Conservation (phyloP, 345 rosid genomes). For the Kernera saxatilis region DNA sequence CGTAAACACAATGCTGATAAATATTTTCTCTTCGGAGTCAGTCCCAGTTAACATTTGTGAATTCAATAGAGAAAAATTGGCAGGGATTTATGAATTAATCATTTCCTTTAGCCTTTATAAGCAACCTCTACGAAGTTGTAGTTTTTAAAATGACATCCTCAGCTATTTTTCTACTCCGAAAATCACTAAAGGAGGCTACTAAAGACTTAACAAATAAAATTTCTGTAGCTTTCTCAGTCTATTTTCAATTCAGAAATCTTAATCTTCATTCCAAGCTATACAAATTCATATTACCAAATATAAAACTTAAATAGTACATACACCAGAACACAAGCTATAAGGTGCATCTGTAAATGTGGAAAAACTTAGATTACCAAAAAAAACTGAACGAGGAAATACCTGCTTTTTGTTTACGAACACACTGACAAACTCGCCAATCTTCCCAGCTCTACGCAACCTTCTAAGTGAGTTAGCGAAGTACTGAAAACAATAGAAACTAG, state of each 20-base stretch:
- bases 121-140: background rate
- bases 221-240: background rate
- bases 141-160: background rate
- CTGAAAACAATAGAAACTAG: conserved; percentile 35
- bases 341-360: background rate
- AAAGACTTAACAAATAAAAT: background rate
- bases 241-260: background rate
- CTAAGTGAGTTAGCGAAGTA: conserved; percentile 62
- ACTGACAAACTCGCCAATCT: conserved; percentile 86
- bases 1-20: conserved; percentile 70
- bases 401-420: conserved; percentile 89
- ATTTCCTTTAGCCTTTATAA: background rate
- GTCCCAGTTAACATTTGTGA: background rate
- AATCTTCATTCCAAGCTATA: background rate
- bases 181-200: background rate
- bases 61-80: background rate
- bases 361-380: background rate
- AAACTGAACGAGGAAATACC: conserved; percentile 41
- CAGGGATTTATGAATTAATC: background rate
- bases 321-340: conserved; percentile 6
- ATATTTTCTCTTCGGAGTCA: conserved; percentile 19
- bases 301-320: background rate
- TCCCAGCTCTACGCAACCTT: conserved; percentile 83
- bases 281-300: background rate
- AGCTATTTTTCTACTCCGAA: conserved; percentile 5